These are phyloP conservation scores for Aspergillus homomorphus DNA, from an alignment of 495 filamentous ascomycete genomes.

Conservation along the genomic window DNA sequence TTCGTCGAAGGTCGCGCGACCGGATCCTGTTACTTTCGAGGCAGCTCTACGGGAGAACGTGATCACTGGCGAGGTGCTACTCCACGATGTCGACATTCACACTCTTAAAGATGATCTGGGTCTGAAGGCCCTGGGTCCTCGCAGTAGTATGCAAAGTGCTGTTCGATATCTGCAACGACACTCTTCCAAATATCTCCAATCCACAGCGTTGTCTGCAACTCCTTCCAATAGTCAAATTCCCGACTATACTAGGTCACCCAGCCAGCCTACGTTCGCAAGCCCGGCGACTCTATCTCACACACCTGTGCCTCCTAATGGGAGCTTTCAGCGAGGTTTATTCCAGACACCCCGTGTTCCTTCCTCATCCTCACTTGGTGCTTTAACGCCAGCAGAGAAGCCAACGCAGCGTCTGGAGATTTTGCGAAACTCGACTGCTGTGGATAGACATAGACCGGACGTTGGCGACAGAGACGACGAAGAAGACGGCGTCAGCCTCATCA, in stretches of 20 bases:
- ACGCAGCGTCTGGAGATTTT: neutral
- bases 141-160: slow-evolving; percentile 42
- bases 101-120: slow-evolving; percentile 50
- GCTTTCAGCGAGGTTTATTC: neutral
- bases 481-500: neutral
- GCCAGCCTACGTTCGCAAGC: neutral
- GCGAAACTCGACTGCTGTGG: neutral
- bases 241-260: neutral
- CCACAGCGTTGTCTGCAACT: neutral
- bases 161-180: slow-evolving; percentile 42
- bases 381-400: neutral
- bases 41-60: slow-evolving; percentile 52
- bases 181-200: slow-evolving; percentile 40
- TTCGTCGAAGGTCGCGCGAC: slow-evolving; percentile 34
- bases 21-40: slow-evolving; percentile 51
- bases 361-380: neutral
- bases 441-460: neutral
- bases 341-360: neutral
- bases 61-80: slow-evolving; percentile 60
- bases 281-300: neutral
- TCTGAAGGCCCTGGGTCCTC: slow-evolving; percentile 45
- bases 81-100: slow-evolving; percentile 46
- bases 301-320: neutral
- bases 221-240: neutral
- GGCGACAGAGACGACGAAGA: neutral